phyloP scores from a whole-genome alignment of 2,329 filamentous ascomycete species.

The Xylaria digitata region DNA sequence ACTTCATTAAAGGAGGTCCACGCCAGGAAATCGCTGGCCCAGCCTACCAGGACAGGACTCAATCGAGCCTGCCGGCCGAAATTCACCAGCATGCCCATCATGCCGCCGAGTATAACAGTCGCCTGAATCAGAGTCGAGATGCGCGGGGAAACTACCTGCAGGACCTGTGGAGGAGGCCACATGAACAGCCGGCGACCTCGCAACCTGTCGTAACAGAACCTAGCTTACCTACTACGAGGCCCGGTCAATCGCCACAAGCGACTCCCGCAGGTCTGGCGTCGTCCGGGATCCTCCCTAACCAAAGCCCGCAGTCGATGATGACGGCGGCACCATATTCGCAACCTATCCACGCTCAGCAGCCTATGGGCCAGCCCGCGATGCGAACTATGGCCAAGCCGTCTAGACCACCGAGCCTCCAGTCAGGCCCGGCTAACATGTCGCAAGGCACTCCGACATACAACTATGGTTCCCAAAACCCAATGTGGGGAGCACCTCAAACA shows the following conservation, averaged over 20 bases:
- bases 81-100: constrained; percentile 88
- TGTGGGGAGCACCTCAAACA: constrained; percentile 71
- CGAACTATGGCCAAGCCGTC: constrained; percentile 76
- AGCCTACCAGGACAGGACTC: constrained; percentile 87
- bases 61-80: constrained; percentile 79
- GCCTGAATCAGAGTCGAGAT: constrained; percentile 81
- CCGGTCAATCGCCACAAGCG: constrained; percentile 69
- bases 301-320: constrained; percentile 75
- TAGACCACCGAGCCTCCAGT: constrained; percentile 70
- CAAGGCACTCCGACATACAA: constrained; percentile 68
- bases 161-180: constrained; percentile 82
- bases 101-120: constrained; percentile 90
- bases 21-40: constrained; percentile 90
- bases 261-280: constrained; percentile 66
- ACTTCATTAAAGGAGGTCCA: constrained; percentile 79
- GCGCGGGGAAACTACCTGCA: constrained; percentile 84
- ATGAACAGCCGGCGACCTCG: constrained; percentile 74
- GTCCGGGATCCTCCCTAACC: constrained; percentile 68
- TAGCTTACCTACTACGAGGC: constrained; percentile 61
- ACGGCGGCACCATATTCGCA: constrained; percentile 74
- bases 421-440: constrained; percentile 64
- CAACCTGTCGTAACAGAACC: constrained; percentile 61
- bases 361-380: constrained; percentile 77
- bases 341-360: constrained; percentile 75
- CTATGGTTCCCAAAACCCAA: constrained; percentile 70